Percentiles rank a stretch among this genome's conserved stretches.
phyloP scores from a whole-genome alignment of 192 early-diverging fungal species.

The Umbelopsis isabellina region DNA sequence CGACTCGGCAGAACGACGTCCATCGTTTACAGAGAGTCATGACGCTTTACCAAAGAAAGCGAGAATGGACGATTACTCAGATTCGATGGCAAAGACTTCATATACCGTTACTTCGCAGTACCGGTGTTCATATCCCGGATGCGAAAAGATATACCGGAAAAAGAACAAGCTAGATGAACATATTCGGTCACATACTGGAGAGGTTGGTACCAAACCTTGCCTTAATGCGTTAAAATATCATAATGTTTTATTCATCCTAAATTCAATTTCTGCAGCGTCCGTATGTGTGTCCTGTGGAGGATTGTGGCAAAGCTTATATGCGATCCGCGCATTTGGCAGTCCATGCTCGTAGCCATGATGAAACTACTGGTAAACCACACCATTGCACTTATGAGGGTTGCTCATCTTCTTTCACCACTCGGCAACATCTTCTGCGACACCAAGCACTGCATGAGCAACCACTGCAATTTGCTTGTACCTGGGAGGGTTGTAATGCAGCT shows the following conservation, averaged over 20 bases:
- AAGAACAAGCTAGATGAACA: constrained; percentile 41
- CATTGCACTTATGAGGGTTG: constrained; percentile 38
- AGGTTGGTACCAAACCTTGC: constrained; percentile 25
- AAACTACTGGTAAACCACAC: constrained; percentile 6
- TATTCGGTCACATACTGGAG: constrained; percentile 40
- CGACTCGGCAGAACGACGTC: no score
- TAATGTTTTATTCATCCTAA: no score
- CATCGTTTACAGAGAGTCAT: no score
- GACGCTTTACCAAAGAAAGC: no score
- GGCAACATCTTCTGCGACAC: constrained; percentile 44
- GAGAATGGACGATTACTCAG: no score
- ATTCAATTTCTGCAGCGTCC: constrained; percentile 36
- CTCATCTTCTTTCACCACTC: constrained; percentile 31
- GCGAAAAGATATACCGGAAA: constrained; percentile 40
- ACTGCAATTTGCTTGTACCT: constrained; percentile 32
- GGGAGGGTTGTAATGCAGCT: constrained; percentile 39
- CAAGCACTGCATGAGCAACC: constrained; percentile 32
- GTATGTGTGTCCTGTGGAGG: constrained; percentile 37
- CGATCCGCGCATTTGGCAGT: constrained; percentile 36
- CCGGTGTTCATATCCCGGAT: constrained; percentile 36
- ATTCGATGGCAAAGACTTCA: neutral
- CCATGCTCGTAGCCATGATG: constrained; percentile 40
- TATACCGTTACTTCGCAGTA: neutral
- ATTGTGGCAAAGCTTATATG: constrained; percentile 41
- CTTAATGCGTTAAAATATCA: no score